Evolutionary conservation across 2,329 filamentous ascomycete genomes (phyloP).

Genomic region (Chalaropsis ovoidea): DNA sequence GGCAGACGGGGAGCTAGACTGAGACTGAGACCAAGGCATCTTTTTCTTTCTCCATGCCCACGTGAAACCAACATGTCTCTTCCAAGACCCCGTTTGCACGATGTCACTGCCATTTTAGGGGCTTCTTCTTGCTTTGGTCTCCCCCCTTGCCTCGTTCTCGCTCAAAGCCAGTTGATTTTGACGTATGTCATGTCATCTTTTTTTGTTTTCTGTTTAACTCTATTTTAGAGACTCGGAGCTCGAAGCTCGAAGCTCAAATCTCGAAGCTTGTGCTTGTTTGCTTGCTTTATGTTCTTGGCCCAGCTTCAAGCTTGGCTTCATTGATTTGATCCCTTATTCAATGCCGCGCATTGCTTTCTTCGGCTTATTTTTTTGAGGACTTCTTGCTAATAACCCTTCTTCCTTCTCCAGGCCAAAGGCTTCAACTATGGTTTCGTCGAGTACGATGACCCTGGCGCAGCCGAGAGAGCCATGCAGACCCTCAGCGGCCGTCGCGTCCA

Average conservation of each 20-base stretch:
- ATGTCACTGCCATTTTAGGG: background rate
- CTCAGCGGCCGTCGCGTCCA: slow-evolving; percentile 92
- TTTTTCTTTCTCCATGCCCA: background rate
- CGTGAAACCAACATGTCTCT: background rate
- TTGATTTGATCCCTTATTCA: background rate
- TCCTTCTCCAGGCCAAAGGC: slow-evolving; percentile 63
- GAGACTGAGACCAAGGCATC: background rate
- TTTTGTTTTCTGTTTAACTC: background rate
- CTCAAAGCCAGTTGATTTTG: background rate
- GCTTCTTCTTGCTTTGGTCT: background rate
- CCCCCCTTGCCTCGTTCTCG: background rate
- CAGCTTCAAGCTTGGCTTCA: background rate
- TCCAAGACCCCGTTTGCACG: background rate
- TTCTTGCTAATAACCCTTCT: slow-evolving; percentile 28
- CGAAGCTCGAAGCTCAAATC: background rate
- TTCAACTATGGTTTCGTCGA: slow-evolving; percentile 99
- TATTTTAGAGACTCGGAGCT: background rate
- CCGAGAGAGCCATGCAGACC: slow-evolving; percentile 94
- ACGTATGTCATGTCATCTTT: background rate
- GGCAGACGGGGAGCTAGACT: background rate
- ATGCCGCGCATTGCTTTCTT: slow-evolving; percentile 1
- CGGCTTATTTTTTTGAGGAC: slow-evolving; percentile 21
- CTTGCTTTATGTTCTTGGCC: too few relatives aligned
- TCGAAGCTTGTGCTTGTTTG: background rate
- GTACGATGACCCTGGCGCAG: slow-evolving; percentile 93